Conservation (phyloP, 495 filamentous ascomycete species). For the Pyrenopolyporus hunteri region DNA sequence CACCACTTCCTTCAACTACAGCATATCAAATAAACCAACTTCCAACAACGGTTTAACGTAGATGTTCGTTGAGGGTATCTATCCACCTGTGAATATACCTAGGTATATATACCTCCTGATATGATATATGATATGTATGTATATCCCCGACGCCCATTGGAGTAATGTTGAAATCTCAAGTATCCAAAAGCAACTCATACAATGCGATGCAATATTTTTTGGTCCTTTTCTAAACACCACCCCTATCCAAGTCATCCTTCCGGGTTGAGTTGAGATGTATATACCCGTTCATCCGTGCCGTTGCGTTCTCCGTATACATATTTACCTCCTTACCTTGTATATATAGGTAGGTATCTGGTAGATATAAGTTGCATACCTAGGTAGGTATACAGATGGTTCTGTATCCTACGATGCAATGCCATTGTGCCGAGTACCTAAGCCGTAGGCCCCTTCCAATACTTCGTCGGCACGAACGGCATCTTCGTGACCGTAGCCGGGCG, state of each 20-base stretch:
- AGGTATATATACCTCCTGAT: neutral
- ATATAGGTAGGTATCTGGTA: neutral
- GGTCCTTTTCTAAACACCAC: neutral
- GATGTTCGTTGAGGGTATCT: slow-evolving; percentile 37
- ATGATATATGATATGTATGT: neutral
- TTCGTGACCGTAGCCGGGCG: slow-evolving; percentile 81
- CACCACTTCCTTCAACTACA: too few species aligned
- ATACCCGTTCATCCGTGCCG: too few species aligned
- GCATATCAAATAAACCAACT: too few species aligned
- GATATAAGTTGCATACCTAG: neutral
- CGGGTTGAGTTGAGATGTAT: too few species aligned
- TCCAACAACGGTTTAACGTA: too few species aligned
- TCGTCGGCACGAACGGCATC: slow-evolving; percentile 91
- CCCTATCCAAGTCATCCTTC: too few species aligned
- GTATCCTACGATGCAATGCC: neutral
- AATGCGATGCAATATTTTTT: neutral
- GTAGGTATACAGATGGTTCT: neutral
- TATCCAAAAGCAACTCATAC: neutral
- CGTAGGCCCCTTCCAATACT: slow-evolving; percentile 59
- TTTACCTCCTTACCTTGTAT: too few species aligned
- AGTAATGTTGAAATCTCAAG: slow-evolving; percentile 6
- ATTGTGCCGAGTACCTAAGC: too few species aligned
- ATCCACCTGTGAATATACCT: slow-evolving; percentile 24
- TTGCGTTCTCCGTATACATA: too few species aligned
- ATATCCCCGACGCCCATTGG: neutral